Conservation (phyloP, 495 filamentous ascomycete genomes). For the Sordaria brevicollis region DNA sequence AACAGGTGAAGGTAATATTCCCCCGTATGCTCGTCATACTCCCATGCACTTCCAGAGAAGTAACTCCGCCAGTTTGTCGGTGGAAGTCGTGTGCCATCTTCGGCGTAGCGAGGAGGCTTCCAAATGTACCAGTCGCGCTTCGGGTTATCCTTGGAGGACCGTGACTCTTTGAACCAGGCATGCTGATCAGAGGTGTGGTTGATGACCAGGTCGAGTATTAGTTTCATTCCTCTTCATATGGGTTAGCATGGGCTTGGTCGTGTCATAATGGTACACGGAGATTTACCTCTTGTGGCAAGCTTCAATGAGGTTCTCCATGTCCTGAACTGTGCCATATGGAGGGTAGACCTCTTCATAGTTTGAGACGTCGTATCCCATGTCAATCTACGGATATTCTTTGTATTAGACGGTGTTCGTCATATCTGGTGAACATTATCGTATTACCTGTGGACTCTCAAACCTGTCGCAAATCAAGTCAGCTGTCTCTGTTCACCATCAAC, state of each 20-base stretch:
- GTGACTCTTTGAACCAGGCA: slow-evolving; percentile 62
- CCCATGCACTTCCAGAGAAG: slow-evolving; percentile 50
- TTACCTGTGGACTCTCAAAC: slow-evolving; percentile 50
- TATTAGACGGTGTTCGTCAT: too few species aligned
- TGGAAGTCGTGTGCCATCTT: slow-evolving; percentile 49
- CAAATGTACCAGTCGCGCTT: slow-evolving; percentile 70
- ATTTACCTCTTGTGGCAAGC: slow-evolving; percentile 40
- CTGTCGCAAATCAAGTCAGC: not conserved
- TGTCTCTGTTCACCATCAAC: not conserved
- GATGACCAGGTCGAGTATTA: slow-evolving; percentile 65
- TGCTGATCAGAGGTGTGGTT: slow-evolving; percentile 77
- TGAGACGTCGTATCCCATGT: slow-evolving; percentile 53
- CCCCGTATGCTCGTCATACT: slow-evolving; percentile 50
- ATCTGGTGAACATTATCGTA: too few species aligned
- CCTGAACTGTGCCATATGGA: slow-evolving; percentile 50
- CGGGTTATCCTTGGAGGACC: slow-evolving; percentile 46
- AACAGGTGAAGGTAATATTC: slow-evolving; percentile 68
- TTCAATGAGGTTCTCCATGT: slow-evolving; percentile 49
- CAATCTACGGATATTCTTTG: slow-evolving; percentile 22
- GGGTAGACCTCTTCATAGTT: slow-evolving; percentile 53
- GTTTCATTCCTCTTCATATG: slow-evolving; percentile 51
- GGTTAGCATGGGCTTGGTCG: not conserved
- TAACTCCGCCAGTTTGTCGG: slow-evolving; percentile 62
- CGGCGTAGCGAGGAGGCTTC: slow-evolving; percentile 48
- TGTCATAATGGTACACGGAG: not conserved